phyloP scores from a whole-genome alignment of 2,329 filamentous ascomycete species.

The Cyanodermella asteris region DNA sequence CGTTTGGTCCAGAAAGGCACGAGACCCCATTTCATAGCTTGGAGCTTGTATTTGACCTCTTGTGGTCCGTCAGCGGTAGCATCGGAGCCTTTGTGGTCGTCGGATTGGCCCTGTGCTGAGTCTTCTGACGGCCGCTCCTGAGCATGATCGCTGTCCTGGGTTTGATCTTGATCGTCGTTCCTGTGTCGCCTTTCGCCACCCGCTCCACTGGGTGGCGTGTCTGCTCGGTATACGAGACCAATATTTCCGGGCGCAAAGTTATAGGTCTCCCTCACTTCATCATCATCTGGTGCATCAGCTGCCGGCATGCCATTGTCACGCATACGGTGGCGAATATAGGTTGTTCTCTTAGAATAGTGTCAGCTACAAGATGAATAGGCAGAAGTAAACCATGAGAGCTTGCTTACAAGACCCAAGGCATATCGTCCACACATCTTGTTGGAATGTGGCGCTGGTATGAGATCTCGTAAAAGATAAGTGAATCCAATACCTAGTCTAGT shows the following conservation, averaged over 20 bases:
- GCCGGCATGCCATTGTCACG: conserved; percentile 54
- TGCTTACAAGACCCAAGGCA: conserved; percentile 37
- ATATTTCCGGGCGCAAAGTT: conserved; percentile 82
- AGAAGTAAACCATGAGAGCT: not conserved
- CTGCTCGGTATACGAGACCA: conserved; percentile 68
- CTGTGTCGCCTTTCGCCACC: conserved; percentile 15
- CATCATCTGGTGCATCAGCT: conserved; percentile 48
- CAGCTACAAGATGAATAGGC: conserved; percentile 2
- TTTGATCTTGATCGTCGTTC: conserved; percentile 9
- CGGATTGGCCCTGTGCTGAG: conserved; percentile 5
- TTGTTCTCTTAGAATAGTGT: conserved; percentile 37
- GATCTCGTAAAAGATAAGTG: too few species aligned
- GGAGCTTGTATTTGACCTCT: conserved; percentile 51
- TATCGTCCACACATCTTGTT: conserved; percentile 45
- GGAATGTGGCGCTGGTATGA: too few species aligned
- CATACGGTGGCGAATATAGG: conserved; percentile 51
- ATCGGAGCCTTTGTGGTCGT: conserved; percentile 5
- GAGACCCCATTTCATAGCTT: conserved; percentile 87
- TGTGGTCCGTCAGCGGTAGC: too few species aligned
- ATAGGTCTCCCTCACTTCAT: conserved; percentile 52
- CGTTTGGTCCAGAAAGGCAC: conserved; percentile 86
- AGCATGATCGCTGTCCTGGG: conserved; percentile 6
- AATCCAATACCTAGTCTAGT: too few species aligned
- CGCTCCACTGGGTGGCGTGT: conserved; percentile 40
- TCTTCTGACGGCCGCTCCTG: conserved; percentile 6